These are phyloP conservation scores for Discostella stelligeroides DNA, from an alignment of 108 stramenopile species.

Conservation along the genomic window DNA sequence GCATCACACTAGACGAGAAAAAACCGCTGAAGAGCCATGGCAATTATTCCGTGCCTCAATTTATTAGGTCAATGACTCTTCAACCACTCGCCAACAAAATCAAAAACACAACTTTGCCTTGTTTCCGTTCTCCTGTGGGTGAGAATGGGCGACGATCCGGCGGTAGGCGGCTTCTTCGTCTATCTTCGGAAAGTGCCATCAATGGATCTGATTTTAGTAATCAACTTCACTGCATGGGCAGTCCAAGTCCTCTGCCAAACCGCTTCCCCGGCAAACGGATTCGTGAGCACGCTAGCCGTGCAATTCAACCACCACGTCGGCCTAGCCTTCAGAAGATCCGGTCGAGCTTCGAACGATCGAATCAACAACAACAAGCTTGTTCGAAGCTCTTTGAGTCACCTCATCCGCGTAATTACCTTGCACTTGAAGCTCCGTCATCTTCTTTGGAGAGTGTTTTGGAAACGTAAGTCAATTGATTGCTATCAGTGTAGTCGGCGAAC, in stretches of 20 bases:
- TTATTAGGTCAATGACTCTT: constrained; percentile 37
- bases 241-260: constrained; percentile 25
- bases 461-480: constrained; percentile 12
- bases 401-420: constrained; percentile 33
- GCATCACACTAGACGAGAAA: constrained; percentile 20
- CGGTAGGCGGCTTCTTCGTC: constrained; percentile 20
- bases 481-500: too few relatives aligned
- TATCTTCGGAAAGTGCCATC: constrained; percentile 41
- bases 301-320: constrained; percentile 19
- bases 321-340: constrained; percentile 22
- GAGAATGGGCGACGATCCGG: background rate
- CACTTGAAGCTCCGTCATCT: constrained; percentile 30
- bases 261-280: constrained; percentile 11
- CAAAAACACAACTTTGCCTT: constrained; percentile 24
- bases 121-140: constrained; percentile 13
- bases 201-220: constrained; percentile 35
- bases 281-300: constrained; percentile 23
- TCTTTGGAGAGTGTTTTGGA: constrained; percentile 12
- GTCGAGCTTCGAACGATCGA: constrained; percentile 23
- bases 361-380: constrained; percentile 13
- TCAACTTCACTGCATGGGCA: constrained; percentile 30
- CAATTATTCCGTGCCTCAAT: constrained; percentile 20
- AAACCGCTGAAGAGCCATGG: constrained; percentile 13
- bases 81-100: constrained; percentile 32
- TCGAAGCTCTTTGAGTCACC: constrained; percentile 35